Conservation (phyloP, 164 flowering plant genomes). For the Taxillus chinensis region DNA sequence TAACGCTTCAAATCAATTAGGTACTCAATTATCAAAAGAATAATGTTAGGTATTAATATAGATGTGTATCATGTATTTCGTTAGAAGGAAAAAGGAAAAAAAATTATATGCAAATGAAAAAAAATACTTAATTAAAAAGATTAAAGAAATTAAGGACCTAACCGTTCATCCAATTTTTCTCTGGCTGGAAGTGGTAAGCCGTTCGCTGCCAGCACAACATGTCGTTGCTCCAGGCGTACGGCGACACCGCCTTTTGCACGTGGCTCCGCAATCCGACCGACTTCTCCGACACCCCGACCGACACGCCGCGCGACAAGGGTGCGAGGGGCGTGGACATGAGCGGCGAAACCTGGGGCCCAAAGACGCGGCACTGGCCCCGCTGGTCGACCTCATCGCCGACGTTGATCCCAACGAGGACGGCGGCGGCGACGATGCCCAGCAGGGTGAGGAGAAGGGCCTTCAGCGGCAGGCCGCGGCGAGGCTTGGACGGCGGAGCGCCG, state of each 20-base stretch:
- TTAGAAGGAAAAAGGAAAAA: no score
- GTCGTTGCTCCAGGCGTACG: conserved; percentile 27
- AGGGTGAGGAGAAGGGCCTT: not conserved
- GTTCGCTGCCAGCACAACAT: conserved; percentile 56
- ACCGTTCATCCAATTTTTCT: conserved; percentile 68
- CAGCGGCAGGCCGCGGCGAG: not conserved
- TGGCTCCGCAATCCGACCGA: conserved; percentile 4
- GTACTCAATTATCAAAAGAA: no score
- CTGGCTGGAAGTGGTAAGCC: conserved; percentile 51
- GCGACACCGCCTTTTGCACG: not conserved
- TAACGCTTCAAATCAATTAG: no score
- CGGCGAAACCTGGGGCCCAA: not conserved
- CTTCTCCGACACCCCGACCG: conserved; percentile 62
- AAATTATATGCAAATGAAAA: no score
- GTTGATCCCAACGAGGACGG: not conserved
- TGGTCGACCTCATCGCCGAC: not conserved
- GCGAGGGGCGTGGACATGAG: not conserved
- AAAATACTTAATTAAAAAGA: no score
- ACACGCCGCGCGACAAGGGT: conserved; percentile 29
- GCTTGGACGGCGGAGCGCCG: not conserved
- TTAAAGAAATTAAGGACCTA: not conserved
- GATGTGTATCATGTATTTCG: no score
- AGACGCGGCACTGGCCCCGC: not conserved
- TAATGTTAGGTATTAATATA: no score
- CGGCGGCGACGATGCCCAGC: not conserved